Percentiles rank a stretch among this genome's conserved stretches.
These are phyloP conservation scores for Plasmopara halstedii DNA, from an alignment of 352 stramenopile species.

Conservation along the genomic window DNA sequence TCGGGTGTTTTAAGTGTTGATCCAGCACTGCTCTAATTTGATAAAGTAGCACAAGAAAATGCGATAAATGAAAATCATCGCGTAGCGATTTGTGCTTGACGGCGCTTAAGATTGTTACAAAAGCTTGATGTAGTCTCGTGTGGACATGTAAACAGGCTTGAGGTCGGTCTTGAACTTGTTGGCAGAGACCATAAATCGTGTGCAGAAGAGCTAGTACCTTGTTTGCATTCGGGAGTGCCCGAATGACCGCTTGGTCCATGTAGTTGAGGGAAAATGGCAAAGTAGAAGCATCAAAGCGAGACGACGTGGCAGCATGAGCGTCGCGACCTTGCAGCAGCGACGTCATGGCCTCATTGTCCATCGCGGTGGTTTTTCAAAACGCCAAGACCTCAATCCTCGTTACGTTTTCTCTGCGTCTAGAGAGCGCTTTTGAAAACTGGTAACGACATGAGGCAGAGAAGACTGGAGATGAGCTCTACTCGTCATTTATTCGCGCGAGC, in stretches of 20 bases:
- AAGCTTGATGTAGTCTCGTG: conserved; percentile 37
- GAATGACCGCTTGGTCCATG: conserved; percentile 15
- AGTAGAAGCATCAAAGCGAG: conserved; percentile 6
- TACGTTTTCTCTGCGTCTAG: neutral
- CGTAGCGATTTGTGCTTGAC: conserved; percentile 20
- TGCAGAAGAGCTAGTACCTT: conserved; percentile 33
- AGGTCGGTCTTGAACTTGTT: conserved; percentile 36
- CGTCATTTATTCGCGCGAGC: neutral
- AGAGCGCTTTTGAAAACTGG: conserved; percentile 6
- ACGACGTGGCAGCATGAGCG: conserved; percentile 1
- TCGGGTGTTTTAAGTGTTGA: conserved; percentile 33
- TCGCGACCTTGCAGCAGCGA: neutral
- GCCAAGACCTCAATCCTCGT: conserved; percentile 3
- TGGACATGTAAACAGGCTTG: conserved; percentile 38
- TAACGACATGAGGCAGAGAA: conserved; percentile 7
- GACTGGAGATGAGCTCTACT: neutral
- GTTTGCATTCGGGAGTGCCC: conserved; percentile 23
- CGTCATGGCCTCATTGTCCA: conserved; percentile 11
- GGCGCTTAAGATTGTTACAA: conserved; percentile 31
- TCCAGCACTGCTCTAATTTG: conserved; percentile 32
- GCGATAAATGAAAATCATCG: conserved; percentile 18
- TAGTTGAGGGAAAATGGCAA: conserved; percentile 13
- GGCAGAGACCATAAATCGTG: conserved; percentile 31
- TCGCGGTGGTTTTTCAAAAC: conserved; percentile 14
- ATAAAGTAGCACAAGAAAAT: conserved; percentile 39